Conservation (phyloP, 2,329 filamentous ascomycete genomes). For the Sclerotinia minor region DNA sequence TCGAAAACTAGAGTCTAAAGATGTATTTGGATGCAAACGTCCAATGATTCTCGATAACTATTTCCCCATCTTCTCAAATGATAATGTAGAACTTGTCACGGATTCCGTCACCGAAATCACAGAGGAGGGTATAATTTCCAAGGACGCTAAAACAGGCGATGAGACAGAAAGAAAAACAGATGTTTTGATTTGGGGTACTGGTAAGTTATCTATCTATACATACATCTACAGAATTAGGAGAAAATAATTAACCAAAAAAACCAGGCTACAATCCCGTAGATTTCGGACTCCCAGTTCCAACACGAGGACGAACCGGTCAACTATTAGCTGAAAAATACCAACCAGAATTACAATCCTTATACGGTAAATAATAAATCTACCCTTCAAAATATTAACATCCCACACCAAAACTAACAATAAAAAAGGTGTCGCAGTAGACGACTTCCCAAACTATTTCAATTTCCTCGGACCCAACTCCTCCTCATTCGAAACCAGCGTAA, state of each 20-base stretch:
- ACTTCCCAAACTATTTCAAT: slow-evolving; percentile 16
- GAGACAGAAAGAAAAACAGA: slow-evolving; percentile 3
- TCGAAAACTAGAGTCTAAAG: not conserved
- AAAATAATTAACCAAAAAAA: not conserved
- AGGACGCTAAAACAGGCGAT: not conserved
- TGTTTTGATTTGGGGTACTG: slow-evolving; percentile 15
- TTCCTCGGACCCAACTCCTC: slow-evolving; percentile 14
- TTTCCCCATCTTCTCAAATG: not conserved
- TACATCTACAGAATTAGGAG: not conserved
- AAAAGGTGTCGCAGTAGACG: slow-evolving; percentile 8
- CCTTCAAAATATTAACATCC: not conserved
- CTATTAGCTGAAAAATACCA: slow-evolving; percentile 16
- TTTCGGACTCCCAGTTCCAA: slow-evolving; percentile 11
- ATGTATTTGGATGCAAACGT: slow-evolving; percentile 9
- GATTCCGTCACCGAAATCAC: slow-evolving; percentile 1
- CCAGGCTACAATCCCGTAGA: slow-evolving; percentile 11
- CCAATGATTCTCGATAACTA: slow-evolving; percentile 7
- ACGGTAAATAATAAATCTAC: not conserved
- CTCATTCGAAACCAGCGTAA: slow-evolving; percentile 9
- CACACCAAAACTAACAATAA: not conserved
- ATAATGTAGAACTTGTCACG: slow-evolving; percentile 17
- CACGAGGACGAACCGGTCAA: not conserved
- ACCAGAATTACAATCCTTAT: slow-evolving; percentile 3
- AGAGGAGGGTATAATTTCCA: not conserved
- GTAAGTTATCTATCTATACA: not conserved